Evolutionary conservation across 2,329 filamentous ascomycete species (phyloP).

Genomic region (Alternaria alternata): DNA sequence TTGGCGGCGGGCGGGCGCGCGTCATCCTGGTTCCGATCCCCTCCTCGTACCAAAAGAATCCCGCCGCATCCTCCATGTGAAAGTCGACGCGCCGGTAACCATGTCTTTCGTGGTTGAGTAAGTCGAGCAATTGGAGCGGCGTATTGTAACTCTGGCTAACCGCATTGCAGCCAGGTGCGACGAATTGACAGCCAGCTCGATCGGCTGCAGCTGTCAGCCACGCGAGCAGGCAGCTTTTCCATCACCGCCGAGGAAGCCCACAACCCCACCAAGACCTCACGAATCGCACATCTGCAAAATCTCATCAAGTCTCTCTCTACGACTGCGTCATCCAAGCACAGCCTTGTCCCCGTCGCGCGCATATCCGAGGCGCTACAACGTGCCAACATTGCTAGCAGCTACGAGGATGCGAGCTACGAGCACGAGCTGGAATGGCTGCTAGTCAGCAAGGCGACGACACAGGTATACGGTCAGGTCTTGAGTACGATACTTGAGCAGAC

Average conservation of each 20-base stretch:
- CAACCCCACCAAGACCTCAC: slow-evolving; percentile 57
- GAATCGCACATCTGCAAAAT: slow-evolving; percentile 65
- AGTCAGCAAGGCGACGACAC: slow-evolving; percentile 89
- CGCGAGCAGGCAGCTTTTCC: slow-evolving; percentile 39
- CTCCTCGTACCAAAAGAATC: slow-evolving; percentile 12
- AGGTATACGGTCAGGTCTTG: slow-evolving; percentile 83
- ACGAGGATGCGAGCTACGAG: slow-evolving; percentile 62
- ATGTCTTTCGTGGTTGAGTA: slow-evolving; percentile 56
- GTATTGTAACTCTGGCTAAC: slow-evolving; percentile 9
- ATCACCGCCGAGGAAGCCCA: slow-evolving; percentile 46
- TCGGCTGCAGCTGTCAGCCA: slow-evolving; percentile 60
- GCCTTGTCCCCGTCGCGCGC: slow-evolving; percentile 64
- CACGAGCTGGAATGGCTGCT: slow-evolving; percentile 89
- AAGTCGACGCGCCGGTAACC: slow-evolving; percentile 34
- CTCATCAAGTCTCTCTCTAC: slow-evolving; percentile 77
- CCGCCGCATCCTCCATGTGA: slow-evolving; percentile 11
- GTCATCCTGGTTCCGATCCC: slow-evolving; percentile 16
- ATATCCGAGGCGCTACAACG: slow-evolving; percentile 70
- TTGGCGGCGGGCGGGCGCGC: slow-evolving; percentile 11
- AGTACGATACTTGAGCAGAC: slow-evolving; percentile 82
- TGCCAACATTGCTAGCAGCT: slow-evolving; percentile 61
- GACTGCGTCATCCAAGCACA: slow-evolving; percentile 68
- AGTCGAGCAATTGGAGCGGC: slow-evolving; percentile 18
- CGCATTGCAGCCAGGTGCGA: slow-evolving; percentile 60
- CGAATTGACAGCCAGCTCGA: slow-evolving; percentile 67